Conservation (phyloP, 164 flowering plant genomes). For the Vitis rotundifolia region DNA sequence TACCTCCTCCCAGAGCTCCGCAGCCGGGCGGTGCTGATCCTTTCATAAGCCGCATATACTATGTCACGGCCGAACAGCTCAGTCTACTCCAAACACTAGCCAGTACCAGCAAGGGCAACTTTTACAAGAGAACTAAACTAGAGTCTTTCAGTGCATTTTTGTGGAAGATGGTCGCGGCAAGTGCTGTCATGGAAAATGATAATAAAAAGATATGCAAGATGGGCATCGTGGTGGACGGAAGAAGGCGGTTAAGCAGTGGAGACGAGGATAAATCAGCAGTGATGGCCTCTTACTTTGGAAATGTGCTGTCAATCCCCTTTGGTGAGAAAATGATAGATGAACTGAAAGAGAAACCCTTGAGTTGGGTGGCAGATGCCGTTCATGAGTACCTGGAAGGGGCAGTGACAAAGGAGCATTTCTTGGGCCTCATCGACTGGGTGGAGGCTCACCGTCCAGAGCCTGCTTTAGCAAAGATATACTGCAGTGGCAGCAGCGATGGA, state of each 20-base stretch:
- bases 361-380: constrained; percentile 40
- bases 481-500: constrained; percentile 31
- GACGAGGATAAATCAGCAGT: neutral
- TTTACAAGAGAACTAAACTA: constrained; percentile 26
- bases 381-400: constrained; percentile 31
- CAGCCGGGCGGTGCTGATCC: neutral
- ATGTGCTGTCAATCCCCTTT: constrained; percentile 51
- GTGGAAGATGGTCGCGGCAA: constrained; percentile 41
- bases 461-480: constrained; percentile 35
- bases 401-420: constrained; percentile 45
- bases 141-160: constrained; percentile 47
- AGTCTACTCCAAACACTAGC: constrained; percentile 30
- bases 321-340: constrained; percentile 29
- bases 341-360: constrained; percentile 31
- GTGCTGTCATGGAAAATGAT: neutral
- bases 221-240: constrained; percentile 57
- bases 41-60: constrained; percentile 47
- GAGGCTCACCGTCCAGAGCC: constrained; percentile 54
- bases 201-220: constrained; percentile 21
- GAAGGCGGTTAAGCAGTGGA: constrained; percentile 23
- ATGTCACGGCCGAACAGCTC: constrained; percentile 24
- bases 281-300: constrained; percentile 45
- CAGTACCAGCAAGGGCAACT: neutral
- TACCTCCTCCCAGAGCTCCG: too few species aligned
- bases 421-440: constrained; percentile 60